phyloP scores from a whole-genome alignment of 805 yeast species.

The Blastobotrys chiropterorum region DNA sequence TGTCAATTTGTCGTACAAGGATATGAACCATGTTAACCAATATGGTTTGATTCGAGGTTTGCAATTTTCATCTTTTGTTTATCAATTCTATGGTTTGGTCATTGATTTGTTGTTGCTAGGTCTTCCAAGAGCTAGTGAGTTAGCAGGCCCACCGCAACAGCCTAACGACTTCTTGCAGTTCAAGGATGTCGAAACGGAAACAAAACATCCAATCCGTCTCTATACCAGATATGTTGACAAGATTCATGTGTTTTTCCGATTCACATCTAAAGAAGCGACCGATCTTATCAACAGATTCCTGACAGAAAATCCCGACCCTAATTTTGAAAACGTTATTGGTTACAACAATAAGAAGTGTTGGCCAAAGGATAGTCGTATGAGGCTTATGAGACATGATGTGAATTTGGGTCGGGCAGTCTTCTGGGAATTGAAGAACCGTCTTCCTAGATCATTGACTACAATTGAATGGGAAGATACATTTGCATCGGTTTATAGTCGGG shows the following conservation, averaged over 20 bases:
- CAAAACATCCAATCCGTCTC: conserved; percentile 65
- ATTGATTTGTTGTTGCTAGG: conserved; percentile 81
- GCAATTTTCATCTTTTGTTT: conserved; percentile 83
- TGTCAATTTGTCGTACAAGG: conserved; percentile 75
- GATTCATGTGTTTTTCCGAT: conserved; percentile 71
- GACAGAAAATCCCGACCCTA: conserved; percentile 87
- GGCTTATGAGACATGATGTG: conserved; percentile 83
- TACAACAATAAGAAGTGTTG: conserved; percentile 88
- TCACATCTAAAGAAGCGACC: conserved; percentile 64
- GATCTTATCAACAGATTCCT: conserved; percentile 71
- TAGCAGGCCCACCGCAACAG: conserved; percentile 68
- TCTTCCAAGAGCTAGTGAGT: conserved; percentile 73
- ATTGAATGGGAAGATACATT: conserved; percentile 74
- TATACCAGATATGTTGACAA: conserved; percentile 82
- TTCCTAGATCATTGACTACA: conserved; percentile 69
- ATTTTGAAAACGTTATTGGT: conserved; percentile 77
- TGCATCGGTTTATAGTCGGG: conserved; percentile 84
- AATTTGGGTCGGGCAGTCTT: conserved; percentile 85
- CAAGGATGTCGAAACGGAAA: conserved; percentile 50
- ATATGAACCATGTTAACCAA: conserved; percentile 89
- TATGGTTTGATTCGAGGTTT: conserved; percentile 84
- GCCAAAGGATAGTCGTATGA: conserved; percentile 92
- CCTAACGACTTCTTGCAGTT: conserved; percentile 82
- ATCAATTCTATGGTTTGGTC: conserved; percentile 83
- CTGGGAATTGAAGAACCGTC: conserved; percentile 79